These are phyloP conservation scores for Leptosphaerulina australis DNA, from an alignment of 2,329 filamentous ascomycete genomes.

Conservation along the genomic window DNA sequence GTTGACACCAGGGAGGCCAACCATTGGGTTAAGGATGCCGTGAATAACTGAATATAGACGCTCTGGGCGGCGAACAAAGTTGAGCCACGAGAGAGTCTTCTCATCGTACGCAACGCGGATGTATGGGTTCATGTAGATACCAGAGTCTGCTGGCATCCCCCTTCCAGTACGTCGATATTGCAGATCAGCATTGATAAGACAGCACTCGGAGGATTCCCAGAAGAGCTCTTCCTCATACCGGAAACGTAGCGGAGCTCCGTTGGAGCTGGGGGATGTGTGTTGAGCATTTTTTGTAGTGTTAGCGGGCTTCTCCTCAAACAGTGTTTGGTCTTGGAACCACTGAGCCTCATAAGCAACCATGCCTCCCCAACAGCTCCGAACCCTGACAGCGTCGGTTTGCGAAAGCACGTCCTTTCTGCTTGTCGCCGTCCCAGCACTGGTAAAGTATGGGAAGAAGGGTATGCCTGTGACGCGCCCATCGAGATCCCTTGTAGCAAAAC, in stretches of 20 bases:
- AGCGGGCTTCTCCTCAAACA: slow-evolving; percentile 4
- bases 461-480: slow-evolving; percentile 68
- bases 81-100: slow-evolving; percentile 63
- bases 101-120: slow-evolving; percentile 72
- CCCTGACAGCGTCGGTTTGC: slow-evolving; percentile 68
- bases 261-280: slow-evolving; percentile 18
- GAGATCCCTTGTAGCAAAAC: slow-evolving; percentile 71
- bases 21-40: slow-evolving; percentile 61
- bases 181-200: slow-evolving; percentile 56
- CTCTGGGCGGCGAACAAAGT: slow-evolving; percentile 68
- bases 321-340: slow-evolving; percentile 58
- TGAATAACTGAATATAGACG: slow-evolving; percentile 67
- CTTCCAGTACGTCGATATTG: slow-evolving; percentile 45
- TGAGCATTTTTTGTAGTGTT: slow-evolving; percentile 28
- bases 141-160: slow-evolving; percentile 54
- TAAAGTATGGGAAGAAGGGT: slow-evolving; percentile 72
- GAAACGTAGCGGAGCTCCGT: slow-evolving; percentile 52
- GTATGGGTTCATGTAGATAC: slow-evolving; percentile 76
- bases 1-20: slow-evolving; percentile 65
- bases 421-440: slow-evolving; percentile 56
- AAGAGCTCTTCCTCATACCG: slow-evolving; percentile 51
- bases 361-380: slow-evolving; percentile 77
- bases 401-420: slow-evolving; percentile 66
- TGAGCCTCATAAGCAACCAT: slow-evolving; percentile 71
- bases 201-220: slow-evolving; percentile 58